phyloP scores from a whole-genome alignment of 192 early-diverging fungal genomes.

The Backusella macrospora region DNA sequence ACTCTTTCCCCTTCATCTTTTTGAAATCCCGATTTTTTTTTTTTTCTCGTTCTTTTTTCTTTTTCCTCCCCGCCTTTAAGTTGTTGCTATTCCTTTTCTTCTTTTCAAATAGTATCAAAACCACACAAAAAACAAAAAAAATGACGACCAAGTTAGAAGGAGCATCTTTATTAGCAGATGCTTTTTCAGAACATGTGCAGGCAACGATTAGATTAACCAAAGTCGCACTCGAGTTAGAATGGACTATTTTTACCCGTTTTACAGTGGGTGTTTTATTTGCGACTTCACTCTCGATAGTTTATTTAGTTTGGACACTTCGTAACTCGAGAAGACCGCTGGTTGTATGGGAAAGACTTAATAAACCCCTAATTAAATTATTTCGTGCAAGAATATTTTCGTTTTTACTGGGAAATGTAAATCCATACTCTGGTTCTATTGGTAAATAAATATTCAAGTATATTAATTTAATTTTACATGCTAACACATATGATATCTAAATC shows the following conservation, averaged over 20 bases:
- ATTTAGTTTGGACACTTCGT: constrained; percentile 29
- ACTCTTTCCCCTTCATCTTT: not conserved
- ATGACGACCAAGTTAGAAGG: not conserved
- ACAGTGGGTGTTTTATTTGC: constrained; percentile 34
- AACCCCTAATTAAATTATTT: constrained; percentile 48
- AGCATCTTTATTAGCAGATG: constrained; percentile 10
- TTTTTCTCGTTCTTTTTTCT: not conserved
- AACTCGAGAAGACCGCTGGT: constrained; percentile 42
- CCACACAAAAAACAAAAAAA: not conserved
- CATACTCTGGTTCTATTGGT: constrained; percentile 52
- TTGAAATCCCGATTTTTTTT: not conserved
- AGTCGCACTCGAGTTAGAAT: constrained; percentile 38
- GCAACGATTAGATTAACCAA: constrained; percentile 22
- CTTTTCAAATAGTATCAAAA: not conserved
- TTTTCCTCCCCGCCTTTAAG: constrained; percentile 5
- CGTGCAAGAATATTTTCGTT: constrained; percentile 51
- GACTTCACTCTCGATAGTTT: constrained; percentile 24
- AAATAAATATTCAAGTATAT: constrained; percentile 12
- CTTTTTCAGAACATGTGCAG: constrained; percentile 25
- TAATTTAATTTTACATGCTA: too few species aligned
- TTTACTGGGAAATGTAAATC: constrained; percentile 48
- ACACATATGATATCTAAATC: too few species aligned
- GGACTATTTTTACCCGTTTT: constrained; percentile 38
- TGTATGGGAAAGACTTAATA: constrained; percentile 53
- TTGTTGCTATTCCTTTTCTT: not conserved